A percentile compares a stretch with the other conserved stretches of the same genome.
These are phyloP conservation scores for Silene uniflora DNA, from an alignment of 148 eudicot genomes.

Conservation along the genomic window DNA sequence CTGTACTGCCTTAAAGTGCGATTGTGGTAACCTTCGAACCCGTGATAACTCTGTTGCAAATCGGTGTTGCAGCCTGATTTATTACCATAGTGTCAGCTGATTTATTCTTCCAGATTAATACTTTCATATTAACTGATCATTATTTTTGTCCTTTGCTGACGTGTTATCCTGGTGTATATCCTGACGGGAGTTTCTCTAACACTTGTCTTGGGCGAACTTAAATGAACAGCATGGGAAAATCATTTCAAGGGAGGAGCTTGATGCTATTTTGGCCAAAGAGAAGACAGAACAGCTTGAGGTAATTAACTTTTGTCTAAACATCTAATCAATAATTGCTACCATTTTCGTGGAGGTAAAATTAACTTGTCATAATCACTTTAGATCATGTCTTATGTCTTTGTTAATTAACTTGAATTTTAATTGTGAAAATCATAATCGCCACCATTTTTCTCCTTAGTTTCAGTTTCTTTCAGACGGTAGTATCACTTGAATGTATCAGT, in stretches of 20 bases:
- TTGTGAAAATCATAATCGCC: too few relatives aligned
- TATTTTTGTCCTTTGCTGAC: background rate
- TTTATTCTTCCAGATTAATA: too few relatives aligned
- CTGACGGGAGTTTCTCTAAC: conserved; percentile 13
- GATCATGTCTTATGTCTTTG: too few relatives aligned
- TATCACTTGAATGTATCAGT: background rate
- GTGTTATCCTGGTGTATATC: conserved; percentile 5
- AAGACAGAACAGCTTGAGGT: conserved; percentile 75
- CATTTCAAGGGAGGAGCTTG: conserved; percentile 82
- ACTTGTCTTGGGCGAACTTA: conserved; percentile 7
- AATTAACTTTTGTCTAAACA: background rate
- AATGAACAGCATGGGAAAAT: conserved; percentile 70
- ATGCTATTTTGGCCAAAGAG: conserved; percentile 67
- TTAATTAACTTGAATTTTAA: too few relatives aligned
- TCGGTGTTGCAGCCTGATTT: background rate
- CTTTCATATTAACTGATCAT: background rate
- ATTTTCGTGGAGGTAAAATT: background rate
- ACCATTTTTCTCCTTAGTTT: background rate
- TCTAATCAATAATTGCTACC: background rate
- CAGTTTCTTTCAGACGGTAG: conserved; percentile 9
- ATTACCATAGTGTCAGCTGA: too few relatives aligned
- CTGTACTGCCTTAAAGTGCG: background rate
- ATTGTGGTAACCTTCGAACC: background rate
- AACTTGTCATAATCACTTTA: too few relatives aligned
- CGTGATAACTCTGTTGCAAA: background rate